These are phyloP conservation scores for Batkoa obscura DNA, from an alignment of 371 early-diverging fungal species.

Conservation along the genomic window DNA sequence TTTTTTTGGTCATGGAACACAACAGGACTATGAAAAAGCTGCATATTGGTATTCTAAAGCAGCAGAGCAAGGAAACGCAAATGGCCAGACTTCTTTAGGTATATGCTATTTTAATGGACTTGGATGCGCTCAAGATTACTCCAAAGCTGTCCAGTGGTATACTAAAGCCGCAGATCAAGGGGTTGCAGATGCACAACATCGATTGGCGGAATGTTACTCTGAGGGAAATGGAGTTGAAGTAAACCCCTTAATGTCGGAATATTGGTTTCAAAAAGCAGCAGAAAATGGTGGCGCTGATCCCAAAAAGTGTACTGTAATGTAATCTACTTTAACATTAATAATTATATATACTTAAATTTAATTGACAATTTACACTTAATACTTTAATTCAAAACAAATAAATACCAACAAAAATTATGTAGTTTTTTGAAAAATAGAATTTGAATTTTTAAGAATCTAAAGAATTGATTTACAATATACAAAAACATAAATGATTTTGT, in stretches of 20 bases:
- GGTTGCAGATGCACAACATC: slow-evolving; percentile 76
- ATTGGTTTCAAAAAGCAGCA: slow-evolving; percentile 49
- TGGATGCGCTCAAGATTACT: slow-evolving; percentile 39
- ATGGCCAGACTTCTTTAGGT: slow-evolving; percentile 69
- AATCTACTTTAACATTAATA: not conserved
- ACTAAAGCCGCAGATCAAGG: slow-evolving; percentile 49
- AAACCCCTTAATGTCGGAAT: slow-evolving; percentile 35
- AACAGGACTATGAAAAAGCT: slow-evolving; percentile 39
- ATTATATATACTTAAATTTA: too few species aligned
- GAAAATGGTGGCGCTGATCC: slow-evolving; percentile 17
- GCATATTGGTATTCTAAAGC: slow-evolving; percentile 42
- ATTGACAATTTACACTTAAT: too few species aligned
- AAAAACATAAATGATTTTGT: too few species aligned
- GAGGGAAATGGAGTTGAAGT: slow-evolving; percentile 55
- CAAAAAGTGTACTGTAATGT: slow-evolving; percentile 3
- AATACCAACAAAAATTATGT: too few species aligned
- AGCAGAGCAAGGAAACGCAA: slow-evolving; percentile 46
- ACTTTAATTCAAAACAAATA: too few species aligned
- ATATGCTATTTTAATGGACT: slow-evolving; percentile 78
- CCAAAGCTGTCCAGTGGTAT: slow-evolving; percentile 70
- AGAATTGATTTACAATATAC: too few species aligned
- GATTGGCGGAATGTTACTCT: slow-evolving; percentile 69
- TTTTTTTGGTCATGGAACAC: slow-evolving; percentile 47
- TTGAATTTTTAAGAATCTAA: too few species aligned
- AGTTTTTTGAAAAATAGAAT: too few species aligned